Percentiles rank a stretch among this genome's conserved stretches.
These are phyloP conservation scores for Cicer pinnatifidum DNA, from an alignment of 306 rosid species.

Conservation along the genomic window DNA sequence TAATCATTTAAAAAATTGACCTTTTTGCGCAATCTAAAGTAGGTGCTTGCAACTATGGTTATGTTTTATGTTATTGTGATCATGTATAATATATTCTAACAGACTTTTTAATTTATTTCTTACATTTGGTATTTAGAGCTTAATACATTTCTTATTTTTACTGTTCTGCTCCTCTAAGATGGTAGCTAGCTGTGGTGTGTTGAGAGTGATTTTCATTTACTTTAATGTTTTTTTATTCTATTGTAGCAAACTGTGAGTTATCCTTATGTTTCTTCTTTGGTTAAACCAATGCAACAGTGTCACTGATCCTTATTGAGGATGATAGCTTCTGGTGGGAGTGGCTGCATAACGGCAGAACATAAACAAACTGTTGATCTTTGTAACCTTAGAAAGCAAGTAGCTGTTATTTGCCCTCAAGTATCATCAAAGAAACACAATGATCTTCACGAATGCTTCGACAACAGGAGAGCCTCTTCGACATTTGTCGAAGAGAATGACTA, in stretches of 20 bases:
- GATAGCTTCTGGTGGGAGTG: not conserved
- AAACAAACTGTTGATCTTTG: conserved; percentile 24
- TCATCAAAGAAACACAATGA: conserved; percentile 24
- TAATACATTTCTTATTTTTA: not conserved
- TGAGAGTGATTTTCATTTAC: not conserved
- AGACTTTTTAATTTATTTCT: no score
- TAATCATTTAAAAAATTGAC: no score
- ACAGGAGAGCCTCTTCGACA: conserved; percentile 6
- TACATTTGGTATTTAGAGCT: no score
- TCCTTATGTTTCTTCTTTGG: conserved; percentile 9
- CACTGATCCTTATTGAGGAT: conserved; percentile 9
- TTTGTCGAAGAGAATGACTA: conserved; percentile 8
- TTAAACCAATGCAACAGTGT: conserved; percentile 46
- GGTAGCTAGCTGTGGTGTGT: conserved; percentile 17
- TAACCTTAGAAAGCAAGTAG: conserved; percentile 36
- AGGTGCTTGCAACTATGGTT: no score
- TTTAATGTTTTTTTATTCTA: not conserved
- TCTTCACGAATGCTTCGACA: not conserved
- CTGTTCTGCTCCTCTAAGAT: not conserved
- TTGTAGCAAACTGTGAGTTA: not conserved
- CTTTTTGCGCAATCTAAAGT: no score
- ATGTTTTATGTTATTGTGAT: no score
- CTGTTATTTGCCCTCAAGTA: conserved; percentile 11
- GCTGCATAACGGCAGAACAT: conserved; percentile 23
- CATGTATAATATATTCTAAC: no score